Evolutionary conservation across 2,329 filamentous ascomycete species (phyloP).

Genomic region (Trichophyton mentagrophytes): DNA sequence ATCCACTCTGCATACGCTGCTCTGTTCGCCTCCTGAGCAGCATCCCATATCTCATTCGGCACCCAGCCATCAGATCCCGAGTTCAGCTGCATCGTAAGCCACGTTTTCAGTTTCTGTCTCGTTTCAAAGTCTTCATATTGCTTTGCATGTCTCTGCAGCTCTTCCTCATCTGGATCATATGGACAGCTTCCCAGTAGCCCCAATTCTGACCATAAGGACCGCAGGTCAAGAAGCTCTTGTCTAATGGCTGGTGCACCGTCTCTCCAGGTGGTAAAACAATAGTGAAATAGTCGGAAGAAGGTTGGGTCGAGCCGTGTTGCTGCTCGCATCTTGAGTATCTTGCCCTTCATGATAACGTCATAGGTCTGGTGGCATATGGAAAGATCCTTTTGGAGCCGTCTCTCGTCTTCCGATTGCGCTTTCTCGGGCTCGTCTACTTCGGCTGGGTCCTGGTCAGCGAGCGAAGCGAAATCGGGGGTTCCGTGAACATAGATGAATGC

Average conservation of each 20-base stretch:
- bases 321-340: background rate
- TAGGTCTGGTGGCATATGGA: background rate
- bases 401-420: background rate
- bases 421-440: too few species aligned
- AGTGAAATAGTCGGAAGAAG: background rate
- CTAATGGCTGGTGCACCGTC: background rate
- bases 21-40: background rate
- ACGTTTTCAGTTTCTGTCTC: background rate
- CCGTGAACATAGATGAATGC: slow-evolving; percentile 17
- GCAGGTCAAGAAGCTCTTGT: background rate
- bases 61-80: background rate
- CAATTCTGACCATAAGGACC: background rate
- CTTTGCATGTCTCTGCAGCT: background rate
- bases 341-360: background rate
- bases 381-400: background rate
- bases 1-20: background rate
- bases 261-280: background rate
- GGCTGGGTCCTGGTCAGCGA: too few species aligned
- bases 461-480: slow-evolving; percentile 13
- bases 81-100: background rate
- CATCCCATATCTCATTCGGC: background rate
- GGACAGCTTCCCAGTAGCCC: background rate
- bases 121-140: background rate
- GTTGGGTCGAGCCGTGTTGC: background rate
- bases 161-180: background rate